Evolutionary conservation across 1,139 yeast species (phyloP).

Genomic region (Hyphopichia wangnamkhiaoensis): DNA sequence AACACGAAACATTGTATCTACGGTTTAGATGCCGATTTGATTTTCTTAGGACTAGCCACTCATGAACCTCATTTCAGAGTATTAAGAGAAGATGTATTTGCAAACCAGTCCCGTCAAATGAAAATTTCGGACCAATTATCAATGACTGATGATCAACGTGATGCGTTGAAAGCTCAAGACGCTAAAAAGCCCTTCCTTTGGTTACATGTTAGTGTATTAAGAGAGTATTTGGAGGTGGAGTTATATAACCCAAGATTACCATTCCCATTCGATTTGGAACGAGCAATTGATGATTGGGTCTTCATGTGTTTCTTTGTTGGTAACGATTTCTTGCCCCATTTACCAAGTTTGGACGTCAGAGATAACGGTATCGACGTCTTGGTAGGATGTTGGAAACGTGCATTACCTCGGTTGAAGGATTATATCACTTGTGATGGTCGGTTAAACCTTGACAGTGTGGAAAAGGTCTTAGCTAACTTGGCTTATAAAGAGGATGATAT

Average conservation of each 20-base stretch:
- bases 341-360: constrained; percentile 92
- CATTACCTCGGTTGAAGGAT: constrained; percentile 65
- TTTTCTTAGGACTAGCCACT: constrained; percentile 90
- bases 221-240: constrained; percentile 89
- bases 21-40: constrained; percentile 97
- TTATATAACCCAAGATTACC: constrained; percentile 68
- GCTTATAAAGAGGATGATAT: constrained; percentile 80
- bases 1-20: constrained; percentile 92
- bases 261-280: constrained; percentile 81
- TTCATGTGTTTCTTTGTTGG: constrained; percentile 99
- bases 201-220: constrained; percentile 83
- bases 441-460: constrained; percentile 75
- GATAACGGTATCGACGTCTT: constrained; percentile 89
- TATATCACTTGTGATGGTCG: constrained; percentile 90
- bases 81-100: constrained; percentile 94
- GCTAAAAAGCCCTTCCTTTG: constrained; percentile 86
- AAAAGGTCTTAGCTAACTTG: constrained; percentile 62
- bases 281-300: constrained; percentile 98
- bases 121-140: constrained; percentile 52
- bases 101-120: constrained; percentile 54
- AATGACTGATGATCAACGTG: constrained; percentile 64
- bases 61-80: constrained; percentile 97
- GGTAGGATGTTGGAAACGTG: constrained; percentile 79
- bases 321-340: constrained; percentile 95
- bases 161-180: constrained; percentile 54